Evolutionary conservation across 352 stramenopile genomes (phyloP), one percentile per base, ranked within the genome.

Genomic region (Pythium graminicola): DNA sequence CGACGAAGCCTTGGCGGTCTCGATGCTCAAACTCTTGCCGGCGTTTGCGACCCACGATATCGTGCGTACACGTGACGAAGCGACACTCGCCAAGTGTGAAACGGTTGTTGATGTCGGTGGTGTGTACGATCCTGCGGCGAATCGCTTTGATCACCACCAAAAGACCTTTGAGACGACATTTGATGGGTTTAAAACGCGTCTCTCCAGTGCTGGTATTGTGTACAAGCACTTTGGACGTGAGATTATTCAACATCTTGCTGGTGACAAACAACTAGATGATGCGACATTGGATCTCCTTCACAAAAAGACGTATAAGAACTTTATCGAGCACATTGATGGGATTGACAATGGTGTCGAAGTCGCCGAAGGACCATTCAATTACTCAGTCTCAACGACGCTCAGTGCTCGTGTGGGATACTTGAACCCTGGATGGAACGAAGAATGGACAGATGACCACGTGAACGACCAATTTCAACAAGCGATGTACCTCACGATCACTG

Each of bases 201-300:
- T 99, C 24, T 97, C 82, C 45, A 98, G 92, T 50, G 95, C 94
- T 26, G 97, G 97, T 0, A 80, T 99, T 8, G 89, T 99, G 19
- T 99, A 99, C 86, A 96, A 97, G 58, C 95, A 99, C 81, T 99
- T 98, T 81, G 97, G 97, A 8, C 84, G 86, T 28, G 89, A 98
- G 35, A 97, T 99, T 50, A 95, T 99, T 56, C 89, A 73, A 53
- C 63, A 72, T 42, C 55, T 94, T 46, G 70, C 74, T 2, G 67
- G 45, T 9, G 49, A 63, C 7, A 75, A 73, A 6, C 40, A 44
- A 16, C 62, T 93, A 24, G 75, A 87, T 58, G 75, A 86, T 20
- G 73, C 67, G 8, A 89, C 76, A 44, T 64, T 93, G 22, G 85
- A 97, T 6, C 65, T 90, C 43, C 64, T 96, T 50, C 86, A 95